Base-by-base conservation (phyloP, 345 rosid genomes). In the Viola odorata region DNA sequence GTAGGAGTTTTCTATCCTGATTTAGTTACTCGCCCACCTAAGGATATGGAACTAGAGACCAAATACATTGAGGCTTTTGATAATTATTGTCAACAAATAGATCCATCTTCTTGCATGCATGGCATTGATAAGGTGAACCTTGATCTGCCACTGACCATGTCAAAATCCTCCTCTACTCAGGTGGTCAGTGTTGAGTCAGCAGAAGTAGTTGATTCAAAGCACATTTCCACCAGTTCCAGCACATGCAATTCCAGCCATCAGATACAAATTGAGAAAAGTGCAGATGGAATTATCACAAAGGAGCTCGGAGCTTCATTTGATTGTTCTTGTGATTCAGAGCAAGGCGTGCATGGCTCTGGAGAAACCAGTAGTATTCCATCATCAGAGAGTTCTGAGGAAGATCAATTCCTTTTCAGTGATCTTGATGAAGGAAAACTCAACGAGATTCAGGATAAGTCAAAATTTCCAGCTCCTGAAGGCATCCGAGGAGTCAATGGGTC, bases 391-490 rank as follows among this genome's bases (percentile, higher is more conserved):
- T 77, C 76, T 53, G 88, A 83, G 63, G 98, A 84, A 42, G 96
- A 83, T 54, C 91, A 89, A 39, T 86, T 92, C 69, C 76, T 67
- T 64, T 84, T 89, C 68, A 62, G 87, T 53, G 91, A 87, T 77
- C 74, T 82, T 70, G 87, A 74, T 55, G 84, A 79, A 57, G 62
- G 49, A 47, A 75, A 79, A 64, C 61, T 60, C 47, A 62, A 50
- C 15, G 72, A 72, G 56, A 50, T 48, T 63, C 64, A 58, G 51
- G n/a, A 50, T 15, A 63, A 45, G 48, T 66, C 76, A 55, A 57
- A 49, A 47, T 70, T 58, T 58, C 63, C 61, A 32, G 79, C 68
- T 67, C 60, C 45, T 9, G 72, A 68, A 64, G 68, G 58, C 61
- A 44, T 12, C 57, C 50, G 49, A 45, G 71, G 61, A 54, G 50